Conservation (phyloP, 495 filamentous ascomycete species). For the Penicillium mononematosum region DNA sequence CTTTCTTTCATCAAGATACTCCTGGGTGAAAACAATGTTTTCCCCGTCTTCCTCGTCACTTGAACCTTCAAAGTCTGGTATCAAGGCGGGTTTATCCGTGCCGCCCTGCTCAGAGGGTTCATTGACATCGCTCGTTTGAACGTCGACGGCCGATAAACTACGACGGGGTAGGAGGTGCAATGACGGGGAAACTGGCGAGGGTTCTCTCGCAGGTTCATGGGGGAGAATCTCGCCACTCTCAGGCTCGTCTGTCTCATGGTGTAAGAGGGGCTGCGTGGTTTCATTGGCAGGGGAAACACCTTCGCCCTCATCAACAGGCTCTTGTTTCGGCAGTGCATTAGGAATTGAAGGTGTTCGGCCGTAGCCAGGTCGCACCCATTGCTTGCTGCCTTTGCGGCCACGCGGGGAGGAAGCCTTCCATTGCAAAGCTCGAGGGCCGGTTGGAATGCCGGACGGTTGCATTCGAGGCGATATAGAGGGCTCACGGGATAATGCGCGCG, state of each 20-base stretch:
- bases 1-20: constrained; percentile 51
- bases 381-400: constrained; percentile 51
- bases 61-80: constrained; percentile 36
- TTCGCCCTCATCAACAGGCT: constrained; percentile 42
- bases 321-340: constrained; percentile 36
- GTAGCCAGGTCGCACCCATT: constrained; percentile 59
- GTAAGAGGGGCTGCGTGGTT: constrained; percentile 14
- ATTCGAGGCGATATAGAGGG: constrained; percentile 50
- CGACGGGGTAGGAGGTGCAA: constrained; percentile 20
- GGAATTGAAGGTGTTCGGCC: constrained; percentile 33
- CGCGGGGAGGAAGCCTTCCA: constrained; percentile 32
- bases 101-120: constrained; percentile 12
- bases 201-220: not conserved
- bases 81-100: constrained; percentile 14
- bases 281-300: constrained; percentile 28
- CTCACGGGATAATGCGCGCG: constrained; percentile 34
- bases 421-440: constrained; percentile 55
- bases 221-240: constrained; percentile 7
- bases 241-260: constrained; percentile 8
- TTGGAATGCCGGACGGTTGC: constrained; percentile 55
- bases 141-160: constrained; percentile 6
- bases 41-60: constrained; percentile 51
- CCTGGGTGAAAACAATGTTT: constrained; percentile 47
- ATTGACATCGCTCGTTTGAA: constrained; percentile 14
- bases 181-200: constrained; percentile 17